These are phyloP conservation scores for Apiospora pterosperma DNA, from an alignment of 2,329 filamentous ascomycete species.

Conservation along the genomic window DNA sequence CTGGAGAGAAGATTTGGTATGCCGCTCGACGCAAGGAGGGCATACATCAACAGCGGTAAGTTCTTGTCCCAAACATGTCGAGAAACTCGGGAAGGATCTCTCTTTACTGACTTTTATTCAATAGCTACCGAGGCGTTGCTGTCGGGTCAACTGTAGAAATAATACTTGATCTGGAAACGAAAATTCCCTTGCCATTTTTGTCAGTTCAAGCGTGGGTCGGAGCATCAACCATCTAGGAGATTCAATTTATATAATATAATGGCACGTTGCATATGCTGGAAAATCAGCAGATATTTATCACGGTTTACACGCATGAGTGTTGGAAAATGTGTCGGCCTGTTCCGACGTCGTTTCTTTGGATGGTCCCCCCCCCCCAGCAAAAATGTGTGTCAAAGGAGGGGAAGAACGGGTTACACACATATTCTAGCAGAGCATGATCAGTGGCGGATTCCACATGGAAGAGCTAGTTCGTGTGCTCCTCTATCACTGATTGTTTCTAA, in stretches of 20 bases:
- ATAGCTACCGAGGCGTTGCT: constrained; percentile 74
- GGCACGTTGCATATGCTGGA: constrained; percentile 3
- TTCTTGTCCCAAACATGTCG: constrained; percentile 18
- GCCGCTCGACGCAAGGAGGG: constrained; percentile 78
- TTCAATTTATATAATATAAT: constrained; percentile 5
- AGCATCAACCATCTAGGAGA: neutral
- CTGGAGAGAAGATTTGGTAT: constrained; percentile 88
- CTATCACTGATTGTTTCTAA: neutral
- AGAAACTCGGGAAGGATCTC: constrained; percentile 5
- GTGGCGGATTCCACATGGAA: neutral
- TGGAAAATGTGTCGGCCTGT: neutral
- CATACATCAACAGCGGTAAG: constrained; percentile 92
- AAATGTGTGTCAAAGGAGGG: too few species aligned
- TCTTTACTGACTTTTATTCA: constrained; percentile 21
- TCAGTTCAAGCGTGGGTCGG: neutral
- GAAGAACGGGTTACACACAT: too few species aligned
- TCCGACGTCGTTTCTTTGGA: too few species aligned
- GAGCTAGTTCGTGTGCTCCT: neutral
- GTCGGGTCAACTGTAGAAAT: constrained; percentile 65
- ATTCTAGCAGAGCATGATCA: neutral
- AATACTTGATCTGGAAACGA: neutral
- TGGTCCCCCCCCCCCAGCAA: too few species aligned
- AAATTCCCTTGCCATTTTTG: neutral
- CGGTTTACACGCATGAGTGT: neutral
- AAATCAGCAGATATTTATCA: neutral